phyloP scores from a whole-genome alignment of 2,329 filamentous ascomycete species.

The Exophiala dermatitidis region DNA sequence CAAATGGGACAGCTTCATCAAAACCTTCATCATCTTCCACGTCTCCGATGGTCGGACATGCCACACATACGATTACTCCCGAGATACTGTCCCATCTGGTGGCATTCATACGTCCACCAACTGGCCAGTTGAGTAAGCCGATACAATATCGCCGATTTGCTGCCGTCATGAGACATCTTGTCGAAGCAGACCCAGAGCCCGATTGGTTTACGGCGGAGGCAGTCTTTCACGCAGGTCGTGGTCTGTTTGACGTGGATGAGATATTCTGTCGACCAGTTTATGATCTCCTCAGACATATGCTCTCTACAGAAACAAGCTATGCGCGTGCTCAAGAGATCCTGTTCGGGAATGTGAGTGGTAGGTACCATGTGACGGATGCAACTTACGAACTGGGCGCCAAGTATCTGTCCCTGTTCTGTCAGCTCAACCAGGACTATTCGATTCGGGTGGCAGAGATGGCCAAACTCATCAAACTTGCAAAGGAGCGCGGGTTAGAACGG shows the following conservation, averaged over 20 bases:
- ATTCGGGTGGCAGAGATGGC: constrained; percentile 28
- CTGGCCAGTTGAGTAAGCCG: neutral
- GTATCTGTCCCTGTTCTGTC: constrained; percentile 31
- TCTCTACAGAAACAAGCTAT: constrained; percentile 5
- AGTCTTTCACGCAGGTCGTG: constrained; percentile 1
- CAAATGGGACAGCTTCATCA: neutral
- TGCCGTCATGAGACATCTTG: constrained; percentile 8
- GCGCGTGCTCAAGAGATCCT: constrained; percentile 10
- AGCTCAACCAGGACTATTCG: constrained; percentile 32
- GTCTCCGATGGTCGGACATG: neutral
- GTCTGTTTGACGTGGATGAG: neutral
- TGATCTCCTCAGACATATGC: constrained; percentile 12
- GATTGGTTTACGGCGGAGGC: constrained; percentile 10
- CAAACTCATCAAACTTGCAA: constrained; percentile 24
- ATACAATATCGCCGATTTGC: constrained; percentile 1
- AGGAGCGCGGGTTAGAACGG: constrained; percentile 12
- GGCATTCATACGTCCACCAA: constrained; percentile 2
- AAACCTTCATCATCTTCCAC: neutral
- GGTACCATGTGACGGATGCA: neutral
- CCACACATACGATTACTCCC: neutral
- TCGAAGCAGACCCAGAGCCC: neutral
- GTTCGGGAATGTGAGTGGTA: neutral
- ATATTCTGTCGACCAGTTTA: constrained; percentile 10
- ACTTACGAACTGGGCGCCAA: neutral
- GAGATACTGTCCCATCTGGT: neutral